These are phyloP conservation scores for Lactifluus echinatus DNA, from an alignment of 768 basidiomycete species.

Conservation along the genomic window DNA sequence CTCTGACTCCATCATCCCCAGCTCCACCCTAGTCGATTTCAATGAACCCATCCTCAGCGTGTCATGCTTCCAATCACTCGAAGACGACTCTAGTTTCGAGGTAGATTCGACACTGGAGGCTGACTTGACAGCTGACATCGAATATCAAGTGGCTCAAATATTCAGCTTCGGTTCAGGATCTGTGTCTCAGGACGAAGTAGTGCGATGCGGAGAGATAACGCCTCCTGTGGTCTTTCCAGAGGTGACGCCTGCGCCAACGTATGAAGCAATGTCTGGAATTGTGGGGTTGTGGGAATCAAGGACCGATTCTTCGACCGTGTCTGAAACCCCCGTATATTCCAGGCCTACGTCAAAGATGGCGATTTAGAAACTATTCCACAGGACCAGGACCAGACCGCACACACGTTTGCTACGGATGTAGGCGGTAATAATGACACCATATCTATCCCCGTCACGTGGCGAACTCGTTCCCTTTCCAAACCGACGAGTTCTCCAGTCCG, in stretches of 20 bases:
- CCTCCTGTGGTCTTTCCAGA: not conserved
- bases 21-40: not conserved
- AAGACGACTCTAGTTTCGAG: too few species aligned
- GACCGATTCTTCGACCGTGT: not conserved
- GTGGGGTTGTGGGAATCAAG: constrained; percentile 1
- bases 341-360: not conserved
- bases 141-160: not conserved
- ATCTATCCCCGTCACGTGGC: not conserved
- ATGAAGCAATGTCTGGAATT: constrained; percentile 4
- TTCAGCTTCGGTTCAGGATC: not conserved
- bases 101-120: not conserved
- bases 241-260: not conserved
- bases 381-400: not conserved
- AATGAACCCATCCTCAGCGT: too few species aligned
- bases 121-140: not conserved
- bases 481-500: not conserved
- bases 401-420: not conserved
- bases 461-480: too few species aligned
- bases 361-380: not conserved
- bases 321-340: not conserved
- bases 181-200: too few species aligned
- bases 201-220: not conserved
- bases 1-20: not conserved
- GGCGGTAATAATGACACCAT: too few species aligned
- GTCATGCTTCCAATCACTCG: too few species aligned